A percentile compares a stretch with the other conserved stretches of the same genome.
These are phyloP conservation scores for Solanum hybrid DNA, from an alignment of 305 asterid genomes.

Conservation along the genomic window DNA sequence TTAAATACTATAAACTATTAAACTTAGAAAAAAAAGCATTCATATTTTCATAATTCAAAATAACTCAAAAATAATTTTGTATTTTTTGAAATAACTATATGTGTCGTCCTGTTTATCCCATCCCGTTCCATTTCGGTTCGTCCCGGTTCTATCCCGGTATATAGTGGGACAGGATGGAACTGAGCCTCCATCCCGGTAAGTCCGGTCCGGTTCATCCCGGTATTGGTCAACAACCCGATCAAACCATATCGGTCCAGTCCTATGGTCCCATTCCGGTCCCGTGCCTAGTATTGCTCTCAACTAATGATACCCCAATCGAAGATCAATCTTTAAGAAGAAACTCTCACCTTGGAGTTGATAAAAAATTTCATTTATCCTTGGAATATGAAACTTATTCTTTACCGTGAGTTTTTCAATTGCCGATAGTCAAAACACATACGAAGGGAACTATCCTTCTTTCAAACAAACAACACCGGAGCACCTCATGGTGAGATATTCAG, in stretches of 20 bases:
- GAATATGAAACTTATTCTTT: too few species aligned
- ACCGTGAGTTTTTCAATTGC: background rate
- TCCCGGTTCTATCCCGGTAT: too few species aligned
- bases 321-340: background rate
- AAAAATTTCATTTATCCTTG: background rate
- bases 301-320: background rate
- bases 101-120: background rate
- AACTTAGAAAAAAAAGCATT: background rate
- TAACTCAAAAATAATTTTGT: background rate
- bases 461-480: background rate
- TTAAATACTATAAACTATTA: background rate
- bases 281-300: background rate
- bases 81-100: background rate
- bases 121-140: background rate
- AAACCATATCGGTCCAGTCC: background rate
- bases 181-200: background rate
- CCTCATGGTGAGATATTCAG: background rate
- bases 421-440: background rate
- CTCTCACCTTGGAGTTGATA: background rate
- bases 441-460: background rate
- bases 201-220: background rate
- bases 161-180: background rate
- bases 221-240: background rate
- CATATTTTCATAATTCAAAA: background rate
- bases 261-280: background rate